phyloP scores from a whole-genome alignment of 2,329 filamentous ascomycete genomes.

The Coleophoma cylindrospora region DNA sequence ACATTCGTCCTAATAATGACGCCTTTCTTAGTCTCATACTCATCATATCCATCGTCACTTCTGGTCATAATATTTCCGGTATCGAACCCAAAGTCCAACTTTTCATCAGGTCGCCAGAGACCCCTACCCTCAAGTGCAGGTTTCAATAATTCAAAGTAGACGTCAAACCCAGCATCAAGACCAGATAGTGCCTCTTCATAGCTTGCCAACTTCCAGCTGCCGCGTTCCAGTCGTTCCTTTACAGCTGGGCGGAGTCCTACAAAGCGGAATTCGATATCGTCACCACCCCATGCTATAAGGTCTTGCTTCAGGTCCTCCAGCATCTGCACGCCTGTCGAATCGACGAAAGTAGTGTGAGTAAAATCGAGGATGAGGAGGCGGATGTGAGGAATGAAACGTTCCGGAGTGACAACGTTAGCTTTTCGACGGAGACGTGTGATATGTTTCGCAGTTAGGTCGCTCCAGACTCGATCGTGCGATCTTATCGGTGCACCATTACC shows the following conservation, averaged over 20 bases:
- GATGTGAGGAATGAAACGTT: conserved; percentile 1
- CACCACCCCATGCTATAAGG: conserved; percentile 1
- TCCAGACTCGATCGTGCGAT: conserved; percentile 6
- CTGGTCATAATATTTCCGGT: neutral
- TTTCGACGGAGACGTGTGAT: conserved; percentile 6
- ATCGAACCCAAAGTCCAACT: neutral
- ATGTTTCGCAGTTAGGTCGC: conserved; percentile 7
- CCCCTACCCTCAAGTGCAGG: neutral
- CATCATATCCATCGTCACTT: neutral
- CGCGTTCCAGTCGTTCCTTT: conserved; percentile 1
- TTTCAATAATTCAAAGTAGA: neutral
- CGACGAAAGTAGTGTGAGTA: conserved; percentile 3
- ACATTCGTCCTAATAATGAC: neutral
- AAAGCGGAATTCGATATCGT: conserved; percentile 5
- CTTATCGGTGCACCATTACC: conserved; percentile 2
- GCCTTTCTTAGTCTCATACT: neutral
- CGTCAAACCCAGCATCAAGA: neutral
- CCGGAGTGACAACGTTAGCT: conserved; percentile 5
- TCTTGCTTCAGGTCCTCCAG: conserved; percentile 4
- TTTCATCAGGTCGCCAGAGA: neutral
- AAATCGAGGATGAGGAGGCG: conserved; percentile 6
- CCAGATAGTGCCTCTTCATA: neutral
- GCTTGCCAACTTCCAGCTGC: conserved; percentile 8
- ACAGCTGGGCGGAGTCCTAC: conserved; percentile 4
- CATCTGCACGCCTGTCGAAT: conserved; percentile 1